Base-by-base conservation (phyloP, 2,329 filamentous ascomycete genomes). In the Ophiosphaerella herpotricha region DNA sequence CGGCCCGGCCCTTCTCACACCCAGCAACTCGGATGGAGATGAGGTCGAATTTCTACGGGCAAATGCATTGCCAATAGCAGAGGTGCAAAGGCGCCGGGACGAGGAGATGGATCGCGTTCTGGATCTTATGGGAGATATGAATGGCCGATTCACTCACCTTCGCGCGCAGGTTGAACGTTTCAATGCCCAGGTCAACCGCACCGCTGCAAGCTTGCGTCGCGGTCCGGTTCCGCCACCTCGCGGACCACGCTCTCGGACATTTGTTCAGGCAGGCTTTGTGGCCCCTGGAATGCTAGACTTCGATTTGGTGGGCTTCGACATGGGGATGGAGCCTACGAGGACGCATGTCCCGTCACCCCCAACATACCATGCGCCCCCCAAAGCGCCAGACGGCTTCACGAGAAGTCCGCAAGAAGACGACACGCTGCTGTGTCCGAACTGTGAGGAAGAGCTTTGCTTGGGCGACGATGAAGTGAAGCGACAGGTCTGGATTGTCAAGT, bases 401-500 rank as follows among this genome's bases (percentile, higher is more conserved):
- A 82, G 92, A 50, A 85, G 85, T 41, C 89, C 90, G 0, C 82
- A 78, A 34, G 87, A 90, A 32, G 85, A 90, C 13, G 82, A 89
- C 33, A 79, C 89, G 0, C 81, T 93, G 2, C 80, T 96, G 1
- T 99, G 94, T 69, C 90, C 93, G 0, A 90, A 90, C 50, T 99
- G 94, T 63, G 86, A 88, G 14, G 82, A 89, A 50, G 93, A 97
- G 74, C 77, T 99, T 13, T 88, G 90, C 5, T 85, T 87, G 43
- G 89, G 91, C 12, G 85, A 85, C 0, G 78, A 80, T 18, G 78
- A 82, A 24, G 69, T 78, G 31, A 91, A 96, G 73, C 86, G 90
- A 67, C 89, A 96, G 64, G 93, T 97, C 55, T 97, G 92, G 91
- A 88, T 94, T 1, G 81, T 94, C 32, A 96, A 92, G 74, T 82